These are phyloP conservation scores for Basidiobolus meristosporus DNA, from an alignment of 371 early-diverging fungal species.

Conservation along the genomic window DNA sequence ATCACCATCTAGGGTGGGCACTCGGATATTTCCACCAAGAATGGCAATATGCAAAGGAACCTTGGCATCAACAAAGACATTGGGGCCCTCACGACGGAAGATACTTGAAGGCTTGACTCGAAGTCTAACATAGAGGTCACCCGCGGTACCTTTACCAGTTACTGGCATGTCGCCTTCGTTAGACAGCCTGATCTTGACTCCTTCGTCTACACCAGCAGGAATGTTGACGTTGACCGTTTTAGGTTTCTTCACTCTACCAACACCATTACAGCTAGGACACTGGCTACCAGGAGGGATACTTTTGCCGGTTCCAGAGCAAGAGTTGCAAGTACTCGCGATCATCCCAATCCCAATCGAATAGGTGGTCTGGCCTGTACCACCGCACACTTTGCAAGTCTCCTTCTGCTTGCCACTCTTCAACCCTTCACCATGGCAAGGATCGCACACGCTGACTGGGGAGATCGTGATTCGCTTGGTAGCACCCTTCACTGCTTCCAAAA, in stretches of 20 bases:
- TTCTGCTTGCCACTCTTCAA: constrained; percentile 49
- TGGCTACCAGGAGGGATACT: constrained; percentile 35
- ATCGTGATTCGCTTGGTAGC: constrained; percentile 34
- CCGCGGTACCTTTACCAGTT: constrained; percentile 42
- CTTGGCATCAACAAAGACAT: constrained; percentile 44
- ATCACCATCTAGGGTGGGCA: constrained; percentile 85
- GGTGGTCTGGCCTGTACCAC: constrained; percentile 69
- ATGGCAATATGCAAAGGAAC: constrained; percentile 72
- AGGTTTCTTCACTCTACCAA: constrained; percentile 48
- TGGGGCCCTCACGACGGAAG: constrained; percentile 63
- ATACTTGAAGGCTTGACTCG: constrained; percentile 43
- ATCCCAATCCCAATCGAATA: constrained; percentile 22
- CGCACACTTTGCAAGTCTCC: constrained; percentile 48
- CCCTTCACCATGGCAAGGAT: constrained; percentile 65
- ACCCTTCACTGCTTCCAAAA: constrained; percentile 84
- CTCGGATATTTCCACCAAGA: constrained; percentile 63
- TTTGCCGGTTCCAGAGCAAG: constrained; percentile 70
- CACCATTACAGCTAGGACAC: constrained; percentile 64
- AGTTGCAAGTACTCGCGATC: constrained; percentile 37
- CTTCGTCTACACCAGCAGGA: constrained; percentile 66
- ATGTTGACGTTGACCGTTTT: constrained; percentile 54
- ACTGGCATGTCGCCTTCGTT: constrained; percentile 77
- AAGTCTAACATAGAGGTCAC: constrained; percentile 65
- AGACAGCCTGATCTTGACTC: constrained; percentile 45
- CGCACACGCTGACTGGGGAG: constrained; percentile 40